These are phyloP conservation scores for Fusarium nematophilum DNA, from an alignment of 2,329 filamentous ascomycete species.

Conservation along the genomic window DNA sequence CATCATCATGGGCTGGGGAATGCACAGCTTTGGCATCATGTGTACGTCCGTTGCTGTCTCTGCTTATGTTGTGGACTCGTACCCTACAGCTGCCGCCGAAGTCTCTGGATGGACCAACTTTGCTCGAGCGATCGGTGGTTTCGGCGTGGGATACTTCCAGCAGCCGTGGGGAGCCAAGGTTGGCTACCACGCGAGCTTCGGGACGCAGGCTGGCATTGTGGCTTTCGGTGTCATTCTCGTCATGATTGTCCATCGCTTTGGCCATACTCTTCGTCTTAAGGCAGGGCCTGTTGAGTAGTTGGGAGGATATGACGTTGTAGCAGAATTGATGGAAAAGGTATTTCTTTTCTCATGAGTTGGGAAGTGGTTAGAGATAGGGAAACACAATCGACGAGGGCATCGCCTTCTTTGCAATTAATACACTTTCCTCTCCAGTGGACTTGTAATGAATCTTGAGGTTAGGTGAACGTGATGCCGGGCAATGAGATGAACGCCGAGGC, in stretches of 20 bases:
- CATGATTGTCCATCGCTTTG: conserved; percentile 28
- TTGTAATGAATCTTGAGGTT: no score
- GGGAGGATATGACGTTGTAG: no score
- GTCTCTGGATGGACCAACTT: conserved; percentile 58
- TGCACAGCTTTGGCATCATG: conserved; percentile 67
- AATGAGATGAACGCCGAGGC: no score
- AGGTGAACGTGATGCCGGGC: no score
- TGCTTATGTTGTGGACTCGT: conserved; percentile 61
- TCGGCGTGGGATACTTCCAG: conserved; percentile 61
- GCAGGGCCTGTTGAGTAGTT: no score
- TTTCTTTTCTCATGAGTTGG: no score
- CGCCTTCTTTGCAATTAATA: no score
- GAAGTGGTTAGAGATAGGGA: no score
- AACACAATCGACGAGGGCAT: no score
- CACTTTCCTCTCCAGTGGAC: no score
- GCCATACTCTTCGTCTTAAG: conserved; percentile 11
- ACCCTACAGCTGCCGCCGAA: conserved; percentile 60
- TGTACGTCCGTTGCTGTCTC: conserved; percentile 60
- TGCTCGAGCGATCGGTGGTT: conserved; percentile 56
- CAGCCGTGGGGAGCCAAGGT: conserved; percentile 54
- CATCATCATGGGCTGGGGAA: conserved; percentile 55
- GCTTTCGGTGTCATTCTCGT: conserved; percentile 44
- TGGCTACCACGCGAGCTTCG: conserved; percentile 53
- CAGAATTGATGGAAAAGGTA: no score
- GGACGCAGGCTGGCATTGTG: conserved; percentile 50